Evolutionary conservation across 306 rosid genomes (phyloP).

Genomic region (Rubus idaeus): DNA sequence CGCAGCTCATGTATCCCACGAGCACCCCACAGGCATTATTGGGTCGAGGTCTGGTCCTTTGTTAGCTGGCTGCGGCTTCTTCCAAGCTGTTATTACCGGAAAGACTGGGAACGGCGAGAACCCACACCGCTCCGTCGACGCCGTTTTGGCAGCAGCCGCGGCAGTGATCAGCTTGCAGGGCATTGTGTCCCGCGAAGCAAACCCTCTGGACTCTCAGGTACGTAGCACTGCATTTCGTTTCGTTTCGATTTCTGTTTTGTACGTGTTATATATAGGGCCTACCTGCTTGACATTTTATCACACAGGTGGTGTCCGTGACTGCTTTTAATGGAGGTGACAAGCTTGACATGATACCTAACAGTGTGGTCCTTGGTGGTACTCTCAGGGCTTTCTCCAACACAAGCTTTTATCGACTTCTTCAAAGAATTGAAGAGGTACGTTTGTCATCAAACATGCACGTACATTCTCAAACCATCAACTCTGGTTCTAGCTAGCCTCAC

Average conservation of each 20-base stretch:
- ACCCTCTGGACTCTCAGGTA: slow-evolving; percentile 88
- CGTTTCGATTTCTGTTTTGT: background rate
- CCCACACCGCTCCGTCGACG: slow-evolving; percentile 63
- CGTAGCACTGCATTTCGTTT: slow-evolving; percentile 2
- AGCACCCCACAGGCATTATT: slow-evolving; percentile 68
- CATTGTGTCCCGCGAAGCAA: slow-evolving; percentile 88
- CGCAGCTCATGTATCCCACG: slow-evolving; percentile 87
- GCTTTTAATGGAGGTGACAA: slow-evolving; percentile 74
- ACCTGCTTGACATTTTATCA: background rate
- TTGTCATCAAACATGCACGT: too few relatives aligned
- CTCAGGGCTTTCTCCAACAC: slow-evolving; percentile 91
- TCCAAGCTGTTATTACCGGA: slow-evolving; percentile 72
- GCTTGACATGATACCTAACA: slow-evolving; percentile 67
- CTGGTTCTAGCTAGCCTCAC: too few relatives aligned
- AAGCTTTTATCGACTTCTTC: slow-evolving; percentile 73
- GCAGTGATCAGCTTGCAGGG: slow-evolving; percentile 91
- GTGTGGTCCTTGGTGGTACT: slow-evolving; percentile 81
- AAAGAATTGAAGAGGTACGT: slow-evolving; percentile 71
- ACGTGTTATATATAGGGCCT: background rate
- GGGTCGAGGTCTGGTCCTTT: slow-evolving; percentile 92
- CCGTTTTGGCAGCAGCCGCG: slow-evolving; percentile 83
- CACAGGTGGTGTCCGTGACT: slow-evolving; percentile 83
- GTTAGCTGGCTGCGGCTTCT: slow-evolving; percentile 94
- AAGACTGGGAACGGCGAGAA: slow-evolving; percentile 40
- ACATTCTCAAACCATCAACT: too few relatives aligned